These are phyloP conservation scores for Nepenthes gracilis DNA, from an alignment of 148 eudicot species.

Conservation along the genomic window DNA sequence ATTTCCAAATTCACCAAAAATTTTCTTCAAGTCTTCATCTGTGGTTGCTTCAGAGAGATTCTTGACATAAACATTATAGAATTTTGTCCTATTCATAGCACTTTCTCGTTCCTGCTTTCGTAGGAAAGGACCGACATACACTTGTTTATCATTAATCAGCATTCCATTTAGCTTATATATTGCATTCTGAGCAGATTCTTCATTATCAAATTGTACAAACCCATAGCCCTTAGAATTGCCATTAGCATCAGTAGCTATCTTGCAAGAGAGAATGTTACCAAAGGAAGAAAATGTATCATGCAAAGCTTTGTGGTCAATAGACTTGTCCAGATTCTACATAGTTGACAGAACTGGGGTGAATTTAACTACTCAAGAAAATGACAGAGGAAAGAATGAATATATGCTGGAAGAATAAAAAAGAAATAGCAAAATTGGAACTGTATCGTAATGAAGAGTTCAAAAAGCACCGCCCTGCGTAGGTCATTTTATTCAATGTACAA, in stretches of 20 bases:
- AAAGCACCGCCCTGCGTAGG: too few relatives aligned
- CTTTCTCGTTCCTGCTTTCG: constrained; percentile 63
- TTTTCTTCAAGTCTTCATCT: constrained; percentile 37
- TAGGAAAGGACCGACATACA: constrained; percentile 43
- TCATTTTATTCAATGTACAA: too few relatives aligned
- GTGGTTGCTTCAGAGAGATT: constrained; percentile 4
- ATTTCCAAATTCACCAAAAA: constrained; percentile 44
- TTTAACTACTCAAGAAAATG: too few relatives aligned
- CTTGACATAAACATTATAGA: constrained; percentile 53
- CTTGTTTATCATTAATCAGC: too few relatives aligned
- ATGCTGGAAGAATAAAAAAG: too few relatives aligned
- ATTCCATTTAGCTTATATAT: constrained; percentile 28
- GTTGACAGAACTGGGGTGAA: too few relatives aligned
- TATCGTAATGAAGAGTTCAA: too few relatives aligned
- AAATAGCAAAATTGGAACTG: too few relatives aligned
- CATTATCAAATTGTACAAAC: constrained; percentile 55
- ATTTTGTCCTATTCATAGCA: constrained; percentile 20
- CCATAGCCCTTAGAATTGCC: constrained; percentile 71
- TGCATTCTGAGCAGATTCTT: constrained; percentile 49
- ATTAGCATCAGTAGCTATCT: constrained; percentile 48
- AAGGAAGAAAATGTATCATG: constrained; percentile 60
- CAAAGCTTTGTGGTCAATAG: constrained; percentile 52
- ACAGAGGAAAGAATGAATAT: too few relatives aligned
- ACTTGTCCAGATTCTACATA: constrained; percentile 55
- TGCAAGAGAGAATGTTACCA: constrained; percentile 61